These are phyloP conservation scores for Triadica sebifera DNA, from an alignment of 345 rosid genomes.

Conservation along the genomic window DNA sequence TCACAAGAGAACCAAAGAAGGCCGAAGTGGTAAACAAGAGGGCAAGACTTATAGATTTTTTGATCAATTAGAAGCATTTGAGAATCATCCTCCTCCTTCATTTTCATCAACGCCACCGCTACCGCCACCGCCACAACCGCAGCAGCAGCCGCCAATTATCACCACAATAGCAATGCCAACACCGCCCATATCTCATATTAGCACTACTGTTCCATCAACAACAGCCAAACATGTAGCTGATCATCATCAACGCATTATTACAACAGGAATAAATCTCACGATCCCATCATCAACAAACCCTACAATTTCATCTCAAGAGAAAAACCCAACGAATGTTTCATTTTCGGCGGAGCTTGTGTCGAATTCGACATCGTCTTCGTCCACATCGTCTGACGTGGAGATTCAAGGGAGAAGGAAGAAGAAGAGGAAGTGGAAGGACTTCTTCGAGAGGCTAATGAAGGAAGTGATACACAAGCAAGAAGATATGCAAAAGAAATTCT, in stretches of 20 bases:
- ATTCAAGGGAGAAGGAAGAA: constrained; percentile 38
- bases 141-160: constrained; percentile 12
- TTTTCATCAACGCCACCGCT: too few relatives aligned
- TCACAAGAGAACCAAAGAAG: constrained; percentile 87
- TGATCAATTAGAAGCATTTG: constrained; percentile 77
- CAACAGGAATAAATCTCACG: not conserved
- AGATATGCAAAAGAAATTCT: constrained; percentile 65
- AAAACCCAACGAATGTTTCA: constrained; percentile 30
- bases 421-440: constrained; percentile 72
- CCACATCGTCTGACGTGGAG: constrained; percentile 61
- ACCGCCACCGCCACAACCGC: constrained; percentile 14
- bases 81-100: constrained; percentile 22
- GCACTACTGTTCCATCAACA: constrained; percentile 37
- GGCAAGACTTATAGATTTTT: constrained; percentile 77
- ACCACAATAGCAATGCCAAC: constrained; percentile 18
- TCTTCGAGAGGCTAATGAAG: constrained; percentile 61
- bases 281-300: constrained; percentile 19
- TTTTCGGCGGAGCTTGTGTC: constrained; percentile 46
- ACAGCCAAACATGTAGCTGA: not conserved
- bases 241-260: constrained; percentile 6
- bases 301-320: constrained; percentile 11
- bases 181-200: constrained; percentile 5
- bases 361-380: constrained; percentile 64
- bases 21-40: constrained; percentile 60
- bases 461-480: constrained; percentile 71